These are phyloP conservation scores for Lentinula sp. DNA, from an alignment of 768 basidiomycete genomes.

Conservation along the genomic window DNA sequence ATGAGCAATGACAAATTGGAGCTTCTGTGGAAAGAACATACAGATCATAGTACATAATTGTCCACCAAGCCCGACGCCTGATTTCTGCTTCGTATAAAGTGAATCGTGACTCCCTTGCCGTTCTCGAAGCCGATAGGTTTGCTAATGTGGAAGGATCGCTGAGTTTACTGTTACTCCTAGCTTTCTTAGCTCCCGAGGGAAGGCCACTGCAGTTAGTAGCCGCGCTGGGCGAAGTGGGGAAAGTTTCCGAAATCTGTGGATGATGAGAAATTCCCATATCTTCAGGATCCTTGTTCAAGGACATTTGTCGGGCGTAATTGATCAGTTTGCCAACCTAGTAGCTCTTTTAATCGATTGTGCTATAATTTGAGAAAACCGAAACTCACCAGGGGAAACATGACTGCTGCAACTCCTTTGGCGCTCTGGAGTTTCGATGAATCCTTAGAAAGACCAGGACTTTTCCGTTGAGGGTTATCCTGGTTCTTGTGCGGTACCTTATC, in stretches of 20 bases:
- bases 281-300: slow-evolving; percentile 54
- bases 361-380: background rate
- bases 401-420: slow-evolving; percentile 6
- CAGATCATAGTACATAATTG: slow-evolving; percentile 73
- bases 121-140: slow-evolving; percentile 1
- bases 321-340: slow-evolving; percentile 63
- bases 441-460: background rate
- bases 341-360: background rate
- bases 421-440: background rate
- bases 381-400: slow-evolving; percentile 38
- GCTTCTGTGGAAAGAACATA: slow-evolving; percentile 29
- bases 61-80: slow-evolving; percentile 69
- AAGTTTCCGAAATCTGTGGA: background rate
- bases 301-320: slow-evolving; percentile 58
- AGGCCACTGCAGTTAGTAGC: background rate
- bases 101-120: slow-evolving; percentile 6
- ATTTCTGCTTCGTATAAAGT: slow-evolving; percentile 45
- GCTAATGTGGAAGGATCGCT: background rate
- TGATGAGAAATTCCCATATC: slow-evolving; percentile 23
- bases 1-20: slow-evolving; percentile 2
- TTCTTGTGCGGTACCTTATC: background rate
- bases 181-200: slow-evolving; percentile 2
- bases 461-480: background rate
- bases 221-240: background rate
- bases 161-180: slow-evolving; percentile 5